Evolutionary conservation across 1,284 basidiomycete species (phyloP).

Genomic region (Pyrrhoderma noxium): DNA sequence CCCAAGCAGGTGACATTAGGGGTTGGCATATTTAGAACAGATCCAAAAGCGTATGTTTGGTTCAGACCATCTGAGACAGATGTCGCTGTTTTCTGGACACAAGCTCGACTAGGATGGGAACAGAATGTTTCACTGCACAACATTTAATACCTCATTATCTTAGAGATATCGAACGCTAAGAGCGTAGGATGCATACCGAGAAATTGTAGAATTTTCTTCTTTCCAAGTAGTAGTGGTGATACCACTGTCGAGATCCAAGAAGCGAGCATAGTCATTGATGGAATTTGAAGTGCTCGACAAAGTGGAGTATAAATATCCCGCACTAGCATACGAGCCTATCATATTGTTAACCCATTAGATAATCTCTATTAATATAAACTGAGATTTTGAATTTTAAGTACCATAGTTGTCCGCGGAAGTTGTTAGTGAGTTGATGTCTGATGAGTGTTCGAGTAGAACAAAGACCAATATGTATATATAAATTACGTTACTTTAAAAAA

Average conservation of each 20-base stretch:
- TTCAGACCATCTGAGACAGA: conserved; percentile 21
- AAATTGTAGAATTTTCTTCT: conserved; percentile 37
- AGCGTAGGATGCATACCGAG: conserved; percentile 33
- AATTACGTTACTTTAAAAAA: not conserved
- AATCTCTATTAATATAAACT: too few relatives aligned
- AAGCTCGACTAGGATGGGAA: conserved; percentile 54
- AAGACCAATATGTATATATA: not conserved
- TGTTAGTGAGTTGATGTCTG: conserved; percentile 50
- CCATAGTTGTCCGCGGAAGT: conserved; percentile 57
- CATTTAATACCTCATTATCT: conserved; percentile 31
- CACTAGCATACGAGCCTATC: conserved; percentile 62
- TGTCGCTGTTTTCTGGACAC: conserved; percentile 42
- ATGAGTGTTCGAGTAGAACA: too few relatives aligned
- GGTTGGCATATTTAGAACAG: conserved; percentile 42
- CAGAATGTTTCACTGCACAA: conserved; percentile 47
- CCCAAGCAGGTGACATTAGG: conserved; percentile 58
- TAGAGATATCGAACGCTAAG: conserved; percentile 1
- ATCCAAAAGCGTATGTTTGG: conserved; percentile 41
- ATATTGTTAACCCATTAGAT: not conserved
- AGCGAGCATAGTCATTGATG: conserved; percentile 40
- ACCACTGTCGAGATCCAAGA: conserved; percentile 61
- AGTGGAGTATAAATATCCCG: conserved; percentile 53
- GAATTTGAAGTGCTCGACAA: conserved; percentile 31
- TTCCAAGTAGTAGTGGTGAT: conserved; percentile 53
- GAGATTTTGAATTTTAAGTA: conserved; percentile 24